Percentiles rank a stretch among this genome's conserved stretches.
Conservation (phyloP, 73 alveolate species). For the Tetrahymena borealis region DNA sequence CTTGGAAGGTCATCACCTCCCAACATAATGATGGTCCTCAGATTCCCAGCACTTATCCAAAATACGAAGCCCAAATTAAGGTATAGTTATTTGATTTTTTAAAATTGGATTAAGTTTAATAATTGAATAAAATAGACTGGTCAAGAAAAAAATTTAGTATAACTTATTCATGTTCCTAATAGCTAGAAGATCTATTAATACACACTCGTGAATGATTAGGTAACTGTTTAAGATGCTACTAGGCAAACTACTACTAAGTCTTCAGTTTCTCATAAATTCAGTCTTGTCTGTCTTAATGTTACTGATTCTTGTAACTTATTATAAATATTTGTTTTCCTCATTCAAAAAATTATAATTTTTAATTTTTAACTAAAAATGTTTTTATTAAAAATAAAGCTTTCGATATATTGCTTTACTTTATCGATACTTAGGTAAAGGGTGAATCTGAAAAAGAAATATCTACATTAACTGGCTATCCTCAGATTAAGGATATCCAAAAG, state of each 20-base stretch:
- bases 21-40: not conserved
- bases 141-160: not conserved
- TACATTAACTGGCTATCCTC: not conserved
- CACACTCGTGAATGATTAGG: not conserved
- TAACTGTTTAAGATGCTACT: not conserved
- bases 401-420: not conserved
- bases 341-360: not conserved
- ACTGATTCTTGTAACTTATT: not conserved
- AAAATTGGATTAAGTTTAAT: not conserved
- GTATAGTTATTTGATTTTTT: not conserved
- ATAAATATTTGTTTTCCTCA: too few relatives aligned
- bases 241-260: not conserved
- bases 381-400: not conserved
- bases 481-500: not conserved
- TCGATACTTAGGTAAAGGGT: not conserved
- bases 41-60: not conserved
- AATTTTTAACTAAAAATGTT: not conserved
- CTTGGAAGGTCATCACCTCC: not conserved
- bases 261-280: not conserved
- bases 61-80: not conserved
- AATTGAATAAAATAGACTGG: not conserved
- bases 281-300: not conserved
- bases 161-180: not conserved
- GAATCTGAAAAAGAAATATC: not conserved
- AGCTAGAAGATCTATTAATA: not conserved